Evolutionary conservation across 768 basidiomycete genomes (phyloP), one percentile per base, ranked within the genome.

Genomic region (Auricularia auricula-judae): DNA sequence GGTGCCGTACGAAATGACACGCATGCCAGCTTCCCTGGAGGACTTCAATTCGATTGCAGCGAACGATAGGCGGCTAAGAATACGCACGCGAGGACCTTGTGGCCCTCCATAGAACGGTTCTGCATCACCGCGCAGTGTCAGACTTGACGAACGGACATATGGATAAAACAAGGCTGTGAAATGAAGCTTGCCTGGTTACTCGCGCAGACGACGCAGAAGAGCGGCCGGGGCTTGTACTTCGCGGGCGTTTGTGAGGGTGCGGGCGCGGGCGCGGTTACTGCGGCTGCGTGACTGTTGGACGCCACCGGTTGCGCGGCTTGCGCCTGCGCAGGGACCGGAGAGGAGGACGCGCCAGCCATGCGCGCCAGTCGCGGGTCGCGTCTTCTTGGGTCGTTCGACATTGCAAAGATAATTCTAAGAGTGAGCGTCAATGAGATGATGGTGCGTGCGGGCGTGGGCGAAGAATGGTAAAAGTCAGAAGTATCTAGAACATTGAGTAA

Each of bases 91-190:
- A 98, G 75, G 14, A 95, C 92, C 71, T 85, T 83, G 71, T 99
- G 97, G 0, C 93, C 97, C 76, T 98, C 97, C 97, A 99, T 99
- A 1, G 94, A 96, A 60, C 95, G 87, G 73, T 97, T 97, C 94
- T 97, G 69, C 29, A 29, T 29, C 29, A 29, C 29, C 29, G 29
- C 29, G 29, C 29, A 29, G 29, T 29, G 29, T 29, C 29, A 29
- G 29, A 29, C 29, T 29, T 29, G 29, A 29, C 29, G 29, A 3
- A 29, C 29, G 2, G 29, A 29, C 29, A 29, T 29, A 29, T 3
- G 29, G 29, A 29, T 2, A 29, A 29, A 29, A 29, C 29, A 29
- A 0, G 29, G 29, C 29, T 29, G n/a, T 60, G 58, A 61, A 51
- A 65, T 64, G 54, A 47, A 34, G 77, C 84, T 66, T 74, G 91